Percentiles rank a stretch among this genome's conserved stretches.
Evolutionary conservation across 208 protist species (phyloP).

Genomic region (Trypanosoma grayi): DNA sequence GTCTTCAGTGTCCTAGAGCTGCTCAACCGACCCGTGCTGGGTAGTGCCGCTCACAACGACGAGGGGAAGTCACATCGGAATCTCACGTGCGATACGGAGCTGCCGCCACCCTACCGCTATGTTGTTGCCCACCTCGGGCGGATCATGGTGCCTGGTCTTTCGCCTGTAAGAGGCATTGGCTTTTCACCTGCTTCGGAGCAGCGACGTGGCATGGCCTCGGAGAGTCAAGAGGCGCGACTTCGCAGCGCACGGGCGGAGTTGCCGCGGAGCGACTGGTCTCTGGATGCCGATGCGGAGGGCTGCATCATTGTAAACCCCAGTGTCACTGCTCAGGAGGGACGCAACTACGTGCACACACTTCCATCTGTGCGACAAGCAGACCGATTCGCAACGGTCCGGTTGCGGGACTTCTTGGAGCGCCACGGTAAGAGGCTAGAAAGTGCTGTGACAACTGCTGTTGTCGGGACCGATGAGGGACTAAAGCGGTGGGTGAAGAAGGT

Average conservation of each 20-base stretch:
- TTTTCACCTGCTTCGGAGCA: background rate
- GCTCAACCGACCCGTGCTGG: slow-evolving; percentile 34
- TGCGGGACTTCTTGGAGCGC: slow-evolving; percentile 86
- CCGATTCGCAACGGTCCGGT: slow-evolving; percentile 33
- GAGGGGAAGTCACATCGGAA: slow-evolving; percentile 4
- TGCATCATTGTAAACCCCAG: slow-evolving; percentile 71
- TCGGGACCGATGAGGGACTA: slow-evolving; percentile 18
- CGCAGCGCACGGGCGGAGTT: slow-evolving; percentile 25
- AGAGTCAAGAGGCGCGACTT: slow-evolving; percentile 2
- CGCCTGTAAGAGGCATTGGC: background rate
- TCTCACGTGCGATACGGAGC: slow-evolving; percentile 3
- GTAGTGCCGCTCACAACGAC: background rate
- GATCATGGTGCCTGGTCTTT: slow-evolving; percentile 45
- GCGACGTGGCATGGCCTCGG: background rate
- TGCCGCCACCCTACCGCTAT: slow-evolving; percentile 23
- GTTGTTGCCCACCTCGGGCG: slow-evolving; percentile 41
- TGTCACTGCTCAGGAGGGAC: slow-evolving; percentile 17
- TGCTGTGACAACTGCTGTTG: slow-evolving; percentile 12
- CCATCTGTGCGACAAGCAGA: slow-evolving; percentile 67
- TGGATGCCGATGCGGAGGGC: slow-evolving; percentile 51
- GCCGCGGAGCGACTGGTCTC: slow-evolving; percentile 54
- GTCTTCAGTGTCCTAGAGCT: slow-evolving; percentile 48
- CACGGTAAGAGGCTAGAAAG: slow-evolving; percentile 66
- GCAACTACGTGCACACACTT: slow-evolving; percentile 81
- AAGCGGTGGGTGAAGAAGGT: slow-evolving; percentile 33